These are phyloP conservation scores for Inga oerstediana DNA, from an alignment of 306 rosid genomes.

Conservation along the genomic window DNA sequence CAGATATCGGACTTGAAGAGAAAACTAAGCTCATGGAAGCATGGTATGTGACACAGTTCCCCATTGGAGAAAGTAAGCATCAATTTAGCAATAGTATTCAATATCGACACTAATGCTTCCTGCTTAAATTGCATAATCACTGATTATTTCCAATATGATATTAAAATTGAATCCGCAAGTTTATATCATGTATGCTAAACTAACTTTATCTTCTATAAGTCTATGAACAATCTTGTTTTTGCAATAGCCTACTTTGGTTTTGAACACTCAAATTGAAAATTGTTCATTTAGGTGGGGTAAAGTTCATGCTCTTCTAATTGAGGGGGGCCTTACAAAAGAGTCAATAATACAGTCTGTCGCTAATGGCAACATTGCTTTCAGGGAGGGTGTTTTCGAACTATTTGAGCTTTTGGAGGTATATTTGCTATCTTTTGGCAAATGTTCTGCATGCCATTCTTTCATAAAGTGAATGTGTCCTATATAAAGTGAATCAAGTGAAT, in stretches of 20 bases:
- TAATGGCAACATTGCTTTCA: conserved; percentile 73
- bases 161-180: background rate
- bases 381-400: conserved; percentile 88
- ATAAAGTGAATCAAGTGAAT: conserved; percentile 17
- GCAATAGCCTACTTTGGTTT: background rate
- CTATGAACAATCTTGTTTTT: background rate
- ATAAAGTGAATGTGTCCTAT: background rate
- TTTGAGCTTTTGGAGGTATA: conserved; percentile 82
- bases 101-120: conserved; percentile 6
- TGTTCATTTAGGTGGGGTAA: conserved; percentile 77
- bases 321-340: conserved; percentile 83
- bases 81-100: conserved; percentile 9
- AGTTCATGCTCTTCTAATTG: conserved; percentile 76
- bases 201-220: background rate
- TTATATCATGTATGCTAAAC: background rate
- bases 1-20: conserved; percentile 69
- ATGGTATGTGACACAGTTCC: conserved; percentile 55
- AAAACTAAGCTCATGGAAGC: conserved; percentile 95
- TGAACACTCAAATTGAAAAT: conserved; percentile 18
- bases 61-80: conserved; percentile 15
- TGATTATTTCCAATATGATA: background rate
- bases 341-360: conserved; percentile 81
- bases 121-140: background rate
- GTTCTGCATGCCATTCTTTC: conserved; percentile 8
- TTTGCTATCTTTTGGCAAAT: conserved; percentile 1